Percentiles rank a stretch among this genome's conserved stretches.
Evolutionary conservation across 352 stramenopile genomes (phyloP).

Genomic region (Phytophthora kernoviae): DNA sequence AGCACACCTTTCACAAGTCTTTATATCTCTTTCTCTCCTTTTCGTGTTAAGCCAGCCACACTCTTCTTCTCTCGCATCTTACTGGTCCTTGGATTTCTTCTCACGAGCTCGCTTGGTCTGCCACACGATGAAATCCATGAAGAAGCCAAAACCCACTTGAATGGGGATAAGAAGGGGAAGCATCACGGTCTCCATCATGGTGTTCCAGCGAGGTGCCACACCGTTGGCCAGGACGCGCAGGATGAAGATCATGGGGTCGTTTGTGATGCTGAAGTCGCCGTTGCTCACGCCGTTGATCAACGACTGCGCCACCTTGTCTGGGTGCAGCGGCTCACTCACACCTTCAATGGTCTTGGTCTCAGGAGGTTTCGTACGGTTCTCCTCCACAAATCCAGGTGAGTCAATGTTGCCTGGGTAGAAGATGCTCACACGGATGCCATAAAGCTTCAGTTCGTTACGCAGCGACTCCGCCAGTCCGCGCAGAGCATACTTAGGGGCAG

Average conservation of each 20-base stretch:
- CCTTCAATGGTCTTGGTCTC: conserved; percentile 83
- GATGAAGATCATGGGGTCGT: conserved; percentile 78
- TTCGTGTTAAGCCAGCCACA: background rate
- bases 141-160: conserved; percentile 75
- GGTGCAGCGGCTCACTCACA: conserved; percentile 46
- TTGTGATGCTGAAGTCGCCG: conserved; percentile 82
- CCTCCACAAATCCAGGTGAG: conserved; percentile 71
- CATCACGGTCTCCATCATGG: conserved; percentile 69
- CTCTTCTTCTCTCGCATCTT: conserved; percentile 6
- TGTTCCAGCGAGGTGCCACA: conserved; percentile 74
- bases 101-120: conserved; percentile 55
- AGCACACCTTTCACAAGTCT: conserved; percentile 13
- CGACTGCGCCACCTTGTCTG: conserved; percentile 67
- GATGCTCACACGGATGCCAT: conserved; percentile 72
- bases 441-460: conserved; percentile 79
- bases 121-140: conserved; percentile 82
- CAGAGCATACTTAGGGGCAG: conserved; percentile 82
- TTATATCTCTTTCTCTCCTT: conserved; percentile 4
- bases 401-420: conserved; percentile 89
- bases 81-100: conserved; percentile 69
- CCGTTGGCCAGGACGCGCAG: conserved; percentile 77
- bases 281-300: conserved; percentile 69
- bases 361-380: conserved; percentile 75
- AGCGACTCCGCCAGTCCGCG: conserved; percentile 79
- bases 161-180: conserved; percentile 68